These are phyloP conservation scores for Penicillium antarcticum DNA, from an alignment of 495 filamentous ascomycete genomes.

Conservation along the genomic window DNA sequence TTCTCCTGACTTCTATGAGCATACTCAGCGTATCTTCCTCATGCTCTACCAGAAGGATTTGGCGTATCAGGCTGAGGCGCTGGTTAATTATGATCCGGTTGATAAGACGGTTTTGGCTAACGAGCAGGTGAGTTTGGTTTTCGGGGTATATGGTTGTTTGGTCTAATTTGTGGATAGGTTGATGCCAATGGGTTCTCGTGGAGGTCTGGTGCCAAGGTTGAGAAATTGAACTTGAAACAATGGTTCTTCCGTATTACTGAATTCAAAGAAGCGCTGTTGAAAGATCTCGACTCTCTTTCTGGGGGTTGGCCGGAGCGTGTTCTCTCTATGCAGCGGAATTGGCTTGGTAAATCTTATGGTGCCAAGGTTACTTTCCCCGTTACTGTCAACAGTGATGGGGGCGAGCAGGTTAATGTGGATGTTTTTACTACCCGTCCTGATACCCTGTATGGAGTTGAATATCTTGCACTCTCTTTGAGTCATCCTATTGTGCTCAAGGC, in stretches of 20 bases:
- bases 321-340: conserved; percentile 79
- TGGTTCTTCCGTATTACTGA: conserved; percentile 87
- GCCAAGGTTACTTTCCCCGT: conserved; percentile 69
- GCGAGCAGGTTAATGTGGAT: conserved; percentile 45
- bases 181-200: conserved; percentile 80
- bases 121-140: conserved; percentile 55
- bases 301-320: conserved; percentile 79
- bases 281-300: conserved; percentile 65
- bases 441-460: conserved; percentile 81
- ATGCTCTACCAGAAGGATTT: conserved; percentile 66
- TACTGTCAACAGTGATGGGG: conserved; percentile 29
- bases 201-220: conserved; percentile 83
- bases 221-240: conserved; percentile 75
- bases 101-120: conserved; percentile 89
- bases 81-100: conserved; percentile 88
- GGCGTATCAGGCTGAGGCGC: conserved; percentile 73
- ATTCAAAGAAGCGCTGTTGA: conserved; percentile 69
- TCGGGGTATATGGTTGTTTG: not conserved
- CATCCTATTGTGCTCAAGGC: conserved; percentile 67
- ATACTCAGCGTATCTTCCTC: conserved; percentile 83
- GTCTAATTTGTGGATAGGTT: conserved; percentile 41
- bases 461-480: conserved; percentile 70
- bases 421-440: conserved; percentile 84
- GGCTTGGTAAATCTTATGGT: conserved; percentile 77
- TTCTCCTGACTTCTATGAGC: conserved; percentile 79